Conservation (phyloP, 192 early-diverging fungal genomes). For the Funneliformis geosporum region DNA sequence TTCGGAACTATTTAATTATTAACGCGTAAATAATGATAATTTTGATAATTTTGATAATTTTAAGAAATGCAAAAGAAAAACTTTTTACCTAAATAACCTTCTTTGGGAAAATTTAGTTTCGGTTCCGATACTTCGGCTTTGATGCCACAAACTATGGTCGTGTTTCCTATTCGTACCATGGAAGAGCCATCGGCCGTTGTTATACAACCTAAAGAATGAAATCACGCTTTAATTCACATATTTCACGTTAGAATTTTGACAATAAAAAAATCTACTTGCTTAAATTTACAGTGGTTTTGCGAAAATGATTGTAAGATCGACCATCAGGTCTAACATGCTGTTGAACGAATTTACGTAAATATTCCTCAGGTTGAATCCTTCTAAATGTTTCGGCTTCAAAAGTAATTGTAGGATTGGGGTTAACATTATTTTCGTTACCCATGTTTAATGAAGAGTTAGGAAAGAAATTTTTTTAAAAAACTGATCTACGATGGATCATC, state of each 20-base stretch:
- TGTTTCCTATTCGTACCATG: slow-evolving; percentile 84
- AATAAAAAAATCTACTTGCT: slow-evolving; percentile 44
- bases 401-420: slow-evolving; percentile 25
- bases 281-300: slow-evolving; percentile 63
- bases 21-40: neutral
- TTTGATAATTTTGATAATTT: too few species aligned
- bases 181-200: slow-evolving; percentile 84
- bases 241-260: neutral
- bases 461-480: too few species aligned
- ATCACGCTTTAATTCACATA: too few species aligned
- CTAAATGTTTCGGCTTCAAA: slow-evolving; percentile 73
- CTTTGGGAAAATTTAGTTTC: slow-evolving; percentile 59
- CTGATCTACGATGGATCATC: too few species aligned
- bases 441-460: neutral
- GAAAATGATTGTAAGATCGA: slow-evolving; percentile 65
- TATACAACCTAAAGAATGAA: slow-evolving; percentile 60
- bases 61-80: neutral
- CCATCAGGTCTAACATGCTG: slow-evolving; percentile 85
- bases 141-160: slow-evolving; percentile 89
- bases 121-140: slow-evolving; percentile 94
- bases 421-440: neutral
- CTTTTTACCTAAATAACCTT: slow-evolving; percentile 75
- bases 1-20: slow-evolving; percentile 70
- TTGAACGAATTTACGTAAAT: slow-evolving; percentile 77
- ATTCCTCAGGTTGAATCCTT: slow-evolving; percentile 86